These are phyloP conservation scores for Annulohypoxylon moriforme DNA, from an alignment of 495 filamentous ascomycete genomes.

Conservation along the genomic window DNA sequence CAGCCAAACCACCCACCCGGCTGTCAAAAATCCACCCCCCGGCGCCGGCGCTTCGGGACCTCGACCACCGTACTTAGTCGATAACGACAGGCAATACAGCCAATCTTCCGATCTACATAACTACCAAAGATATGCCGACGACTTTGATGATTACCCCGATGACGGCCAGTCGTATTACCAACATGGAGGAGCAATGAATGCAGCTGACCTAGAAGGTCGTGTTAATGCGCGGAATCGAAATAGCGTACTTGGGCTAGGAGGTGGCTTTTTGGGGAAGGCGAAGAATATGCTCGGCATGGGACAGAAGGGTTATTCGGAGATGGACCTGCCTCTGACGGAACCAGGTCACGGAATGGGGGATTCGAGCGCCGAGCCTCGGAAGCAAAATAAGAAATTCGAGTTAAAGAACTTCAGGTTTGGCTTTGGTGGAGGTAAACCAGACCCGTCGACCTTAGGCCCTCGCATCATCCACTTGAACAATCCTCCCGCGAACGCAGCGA, in stretches of 20 bases:
- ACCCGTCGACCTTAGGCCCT: conserved; percentile 90
- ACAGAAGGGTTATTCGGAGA: conserved; percentile 87
- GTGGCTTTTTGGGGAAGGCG: conserved; percentile 83
- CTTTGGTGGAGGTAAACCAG: conserved; percentile 85
- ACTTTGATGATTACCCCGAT: conserved; percentile 79
- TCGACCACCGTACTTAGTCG: conserved; percentile 69
- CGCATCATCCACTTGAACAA: conserved; percentile 98
- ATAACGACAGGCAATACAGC: conserved; percentile 71
- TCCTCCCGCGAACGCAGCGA: conserved; percentile 86
- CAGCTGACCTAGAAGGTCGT: conserved; percentile 58
- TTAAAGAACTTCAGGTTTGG: conserved; percentile 90
- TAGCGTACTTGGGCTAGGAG: conserved; percentile 85
- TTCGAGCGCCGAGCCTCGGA: conserved; percentile 48
- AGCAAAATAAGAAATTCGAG: conserved; percentile 69
- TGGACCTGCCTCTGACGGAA: conserved; percentile 96
- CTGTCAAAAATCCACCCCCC: conserved; percentile 55
- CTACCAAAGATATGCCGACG: conserved; percentile 89
- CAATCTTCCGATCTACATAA: conserved; percentile 86
- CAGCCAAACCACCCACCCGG: conserved; percentile 52
- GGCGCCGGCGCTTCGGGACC: conserved; percentile 53
- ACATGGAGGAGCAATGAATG: conserved; percentile 67
- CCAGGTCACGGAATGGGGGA: conserved; percentile 59
- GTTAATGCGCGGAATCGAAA: conserved; percentile 77
- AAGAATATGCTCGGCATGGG: conserved; percentile 94
- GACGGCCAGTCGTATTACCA: conserved; percentile 78